Base-by-base conservation (phyloP, 352 stramenopile genomes). In the Albugo laibachii region DNA sequence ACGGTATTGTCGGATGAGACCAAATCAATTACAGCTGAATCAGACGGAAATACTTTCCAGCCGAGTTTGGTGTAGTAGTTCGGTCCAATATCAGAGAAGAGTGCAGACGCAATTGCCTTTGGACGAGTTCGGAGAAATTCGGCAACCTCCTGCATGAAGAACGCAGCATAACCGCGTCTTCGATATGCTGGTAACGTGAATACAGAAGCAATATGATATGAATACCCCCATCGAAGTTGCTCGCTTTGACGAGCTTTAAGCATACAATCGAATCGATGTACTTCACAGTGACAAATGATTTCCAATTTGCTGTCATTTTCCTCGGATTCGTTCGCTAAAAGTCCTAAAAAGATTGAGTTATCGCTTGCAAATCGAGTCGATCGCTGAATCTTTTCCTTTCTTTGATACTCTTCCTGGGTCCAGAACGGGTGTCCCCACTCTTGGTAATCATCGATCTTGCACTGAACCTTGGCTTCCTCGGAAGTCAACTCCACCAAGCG, bases 31-130 rank as follows among this genome's bases (percentile, higher is more conserved):
- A 49, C 59, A 0, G 61, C 69, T 46, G 69, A 61, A 1, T 53
- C 61, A 0, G 66, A 80, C 35, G 66, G 52, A 55, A 80, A 54
- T 16, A 69, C 39, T 2, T 50, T 62, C 71, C 71, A 84, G 14
- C 71, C 69, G 14, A 80, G 61, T 1, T 52, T 58, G 48, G 72
- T 65, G 52, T 84, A 84, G 52, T 62, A 81, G n/a, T 48, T 64
- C 18, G 71, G 62, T 1, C 71, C 69, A 47, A 84, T 77, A 45
- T 81, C 68, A 21, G 71, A 81, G 48, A 80, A 82, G 11, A 84
- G 54, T 21, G 65, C 65, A 1, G 70, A 83, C 6, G 52, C 55
- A 13, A 78, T 34, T 6, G 65, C 53, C 0, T 52, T 36, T 13
- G 61, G 63, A 1, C 65, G 40, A 40, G 53, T 13, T 41, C 21